phyloP scores from a whole-genome alignment of 2,329 filamentous ascomycete species.

The Aspergillus tamarii region DNA sequence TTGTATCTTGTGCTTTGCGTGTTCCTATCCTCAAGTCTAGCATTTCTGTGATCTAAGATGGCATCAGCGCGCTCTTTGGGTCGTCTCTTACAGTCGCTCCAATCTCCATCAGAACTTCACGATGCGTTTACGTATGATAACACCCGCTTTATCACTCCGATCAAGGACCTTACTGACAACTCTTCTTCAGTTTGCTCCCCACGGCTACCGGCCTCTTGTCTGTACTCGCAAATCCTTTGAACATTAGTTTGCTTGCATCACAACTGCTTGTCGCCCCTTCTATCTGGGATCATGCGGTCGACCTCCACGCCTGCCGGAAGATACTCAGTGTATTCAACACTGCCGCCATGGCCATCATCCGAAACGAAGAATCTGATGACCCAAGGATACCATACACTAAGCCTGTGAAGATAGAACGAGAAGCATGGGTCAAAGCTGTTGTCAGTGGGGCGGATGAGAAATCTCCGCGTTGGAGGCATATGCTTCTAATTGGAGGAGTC shows the following conservation, averaged over 20 bases:
- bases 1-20: slow-evolving; percentile 9
- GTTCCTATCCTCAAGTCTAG: background rate
- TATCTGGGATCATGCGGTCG: slow-evolving; percentile 60
- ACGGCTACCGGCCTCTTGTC: slow-evolving; percentile 51
- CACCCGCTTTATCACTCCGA: background rate
- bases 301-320: slow-evolving; percentile 58
- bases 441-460: slow-evolving; percentile 63
- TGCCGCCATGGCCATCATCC: slow-evolving; percentile 58
- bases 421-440: slow-evolving; percentile 63
- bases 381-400: slow-evolving; percentile 37
- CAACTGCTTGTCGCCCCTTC: slow-evolving; percentile 63
- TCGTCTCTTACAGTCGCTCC: slow-evolving; percentile 63
- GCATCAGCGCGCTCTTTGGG: slow-evolving; percentile 63
- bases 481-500: slow-evolving; percentile 77
- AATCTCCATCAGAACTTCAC: slow-evolving; percentile 60
- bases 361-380: slow-evolving; percentile 47
- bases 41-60: slow-evolving; percentile 42
- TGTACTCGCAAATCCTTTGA: slow-evolving; percentile 62
- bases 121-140: slow-evolving; percentile 60
- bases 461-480: slow-evolving; percentile 76
- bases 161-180: slow-evolving; percentile 17
- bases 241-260: slow-evolving; percentile 62
- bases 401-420: slow-evolving; percentile 57
- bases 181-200: slow-evolving; percentile 53
- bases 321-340: slow-evolving; percentile 66